Conservation (phyloP, 129 eudicot species). For the Heracleum sosnowskyi region DNA sequence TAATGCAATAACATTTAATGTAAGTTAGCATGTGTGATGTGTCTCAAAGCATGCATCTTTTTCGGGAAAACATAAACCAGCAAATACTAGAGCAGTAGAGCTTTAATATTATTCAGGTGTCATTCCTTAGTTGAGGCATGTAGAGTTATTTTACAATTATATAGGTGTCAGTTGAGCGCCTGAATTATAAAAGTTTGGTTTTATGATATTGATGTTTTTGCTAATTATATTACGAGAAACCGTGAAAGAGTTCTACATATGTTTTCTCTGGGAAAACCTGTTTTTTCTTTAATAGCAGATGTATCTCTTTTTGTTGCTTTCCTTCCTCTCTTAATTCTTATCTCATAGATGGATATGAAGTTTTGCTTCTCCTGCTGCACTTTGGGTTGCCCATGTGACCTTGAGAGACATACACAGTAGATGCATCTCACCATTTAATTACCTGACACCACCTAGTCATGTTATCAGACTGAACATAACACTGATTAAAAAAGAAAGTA, state of each 20-base stretch:
- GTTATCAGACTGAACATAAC: background rate
- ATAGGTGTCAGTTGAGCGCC: background rate
- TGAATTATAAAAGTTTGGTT: background rate
- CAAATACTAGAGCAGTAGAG: background rate
- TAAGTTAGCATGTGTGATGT: background rate
- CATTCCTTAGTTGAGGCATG: background rate
- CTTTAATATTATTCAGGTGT: background rate
- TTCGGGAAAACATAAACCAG: background rate
- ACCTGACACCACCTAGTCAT: background rate
- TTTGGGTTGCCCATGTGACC: background rate
- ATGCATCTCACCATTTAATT: background rate
- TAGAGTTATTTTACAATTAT: background rate
- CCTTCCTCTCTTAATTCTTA: background rate
- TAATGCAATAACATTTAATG: background rate
- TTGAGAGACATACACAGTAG: background rate
- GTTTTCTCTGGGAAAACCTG: background rate
- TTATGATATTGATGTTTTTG: background rate
- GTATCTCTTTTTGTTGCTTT: too few species aligned
- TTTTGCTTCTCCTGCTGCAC: background rate
- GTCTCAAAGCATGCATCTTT: background rate
- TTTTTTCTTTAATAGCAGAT: too few species aligned
- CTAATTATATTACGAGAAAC: background rate
- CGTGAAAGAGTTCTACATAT: too few species aligned
- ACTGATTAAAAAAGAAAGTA: background rate
- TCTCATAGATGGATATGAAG: background rate